A percentile compares a stretch with the other conserved stretches of the same genome.
Evolutionary conservation across 2,329 filamentous ascomycete genomes (phyloP).

Genomic region (Fusarium tuaranense): DNA sequence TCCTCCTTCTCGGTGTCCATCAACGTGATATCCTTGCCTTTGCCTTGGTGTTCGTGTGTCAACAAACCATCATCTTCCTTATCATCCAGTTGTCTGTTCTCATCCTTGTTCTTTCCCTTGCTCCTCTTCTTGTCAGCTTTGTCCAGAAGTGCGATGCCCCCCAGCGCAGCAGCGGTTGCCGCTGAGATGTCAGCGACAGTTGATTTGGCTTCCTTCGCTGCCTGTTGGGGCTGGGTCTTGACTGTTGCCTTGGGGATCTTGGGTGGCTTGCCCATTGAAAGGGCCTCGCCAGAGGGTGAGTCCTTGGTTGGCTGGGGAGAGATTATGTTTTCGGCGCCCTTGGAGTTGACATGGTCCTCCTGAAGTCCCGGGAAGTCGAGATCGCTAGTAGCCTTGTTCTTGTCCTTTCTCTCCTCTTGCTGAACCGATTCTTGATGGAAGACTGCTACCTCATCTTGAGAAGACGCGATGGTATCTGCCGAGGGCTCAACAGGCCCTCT

Average conservation of each 20-base stretch:
- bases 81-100: constrained; percentile 5
- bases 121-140: constrained; percentile 49
- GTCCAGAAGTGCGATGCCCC: constrained; percentile 47
- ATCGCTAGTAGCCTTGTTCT: not conserved
- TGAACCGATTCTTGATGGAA: not conserved
- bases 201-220: constrained; percentile 13
- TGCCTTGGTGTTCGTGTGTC: not conserved
- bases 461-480: not conserved
- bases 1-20: not conserved
- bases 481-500: not conserved
- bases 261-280: not conserved
- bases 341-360: not conserved
- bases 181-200: constrained; percentile 25
- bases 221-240: not conserved
- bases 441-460: not conserved
- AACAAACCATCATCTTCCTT: not conserved
- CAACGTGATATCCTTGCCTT: not conserved
- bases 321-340: not conserved
- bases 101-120: constrained; percentile 51
- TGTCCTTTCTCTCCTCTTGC: constrained; percentile 25
- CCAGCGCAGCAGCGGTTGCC: constrained; percentile 41
- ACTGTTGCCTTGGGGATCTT: constrained; percentile 3
- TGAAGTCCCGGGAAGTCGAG: not conserved
- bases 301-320: not conserved
- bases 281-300: not conserved